Conservation (phyloP, 2,329 filamentous ascomycete species). For the Aspergillaceae sp. region DNA sequence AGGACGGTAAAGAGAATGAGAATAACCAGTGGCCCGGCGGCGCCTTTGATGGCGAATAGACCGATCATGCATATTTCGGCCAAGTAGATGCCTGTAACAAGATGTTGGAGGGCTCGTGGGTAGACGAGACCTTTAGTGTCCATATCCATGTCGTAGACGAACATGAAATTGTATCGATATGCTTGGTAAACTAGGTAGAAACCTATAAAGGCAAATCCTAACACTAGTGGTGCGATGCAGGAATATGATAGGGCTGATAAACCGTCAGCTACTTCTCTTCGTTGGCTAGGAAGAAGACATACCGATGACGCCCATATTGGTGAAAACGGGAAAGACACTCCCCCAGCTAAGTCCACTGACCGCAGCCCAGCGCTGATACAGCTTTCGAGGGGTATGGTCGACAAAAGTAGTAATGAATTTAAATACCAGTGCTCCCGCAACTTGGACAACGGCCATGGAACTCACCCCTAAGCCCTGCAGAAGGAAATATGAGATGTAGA, state of each 20-base stretch:
- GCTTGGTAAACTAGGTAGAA: slow-evolving; percentile 75
- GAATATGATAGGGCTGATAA: slow-evolving; percentile 70
- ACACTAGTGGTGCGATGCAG: slow-evolving; percentile 74
- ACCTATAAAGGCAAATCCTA: slow-evolving; percentile 71
- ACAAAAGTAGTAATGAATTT: slow-evolving; percentile 64
- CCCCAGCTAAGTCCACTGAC: slow-evolving; percentile 76
- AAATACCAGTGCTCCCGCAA: slow-evolving; percentile 63
- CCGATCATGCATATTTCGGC: slow-evolving; percentile 77
- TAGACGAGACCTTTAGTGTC: slow-evolving; percentile 88
- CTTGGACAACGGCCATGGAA: slow-evolving; percentile 63
- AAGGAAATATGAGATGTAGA: slow-evolving; percentile 92
- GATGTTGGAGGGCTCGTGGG: slow-evolving; percentile 72
- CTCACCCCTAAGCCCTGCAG: slow-evolving; percentile 78
- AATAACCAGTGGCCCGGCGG: slow-evolving; percentile 60
- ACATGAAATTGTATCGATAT: slow-evolving; percentile 85
- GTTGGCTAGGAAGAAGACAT: slow-evolving; percentile 3
- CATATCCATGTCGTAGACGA: slow-evolving; percentile 69
- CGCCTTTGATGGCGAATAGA: slow-evolving; percentile 62
- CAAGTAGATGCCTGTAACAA: slow-evolving; percentile 76
- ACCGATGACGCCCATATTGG: slow-evolving; percentile 77
- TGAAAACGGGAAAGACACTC: slow-evolving; percentile 66
- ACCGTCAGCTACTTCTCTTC: slow-evolving; percentile 4
- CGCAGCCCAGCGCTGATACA: slow-evolving; percentile 66
- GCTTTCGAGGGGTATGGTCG: slow-evolving; percentile 60
- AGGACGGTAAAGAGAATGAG: slow-evolving; percentile 69